A percentile compares a stretch with the other conserved stretches of the same genome.
phyloP scores from a whole-genome alignment of 345 rosid species.

The Pugionium dolabratum region DNA sequence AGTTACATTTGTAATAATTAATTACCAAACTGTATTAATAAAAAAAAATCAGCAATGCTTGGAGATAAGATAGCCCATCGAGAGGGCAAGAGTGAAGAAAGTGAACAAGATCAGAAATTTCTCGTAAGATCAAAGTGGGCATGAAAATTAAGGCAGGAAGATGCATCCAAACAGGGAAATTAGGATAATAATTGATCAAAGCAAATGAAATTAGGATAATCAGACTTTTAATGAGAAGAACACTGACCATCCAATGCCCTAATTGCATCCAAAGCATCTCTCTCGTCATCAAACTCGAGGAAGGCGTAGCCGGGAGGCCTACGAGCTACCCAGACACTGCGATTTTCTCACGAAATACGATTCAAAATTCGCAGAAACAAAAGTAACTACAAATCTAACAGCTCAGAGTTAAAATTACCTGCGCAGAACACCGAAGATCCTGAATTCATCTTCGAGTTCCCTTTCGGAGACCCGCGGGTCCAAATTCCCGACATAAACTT shows the following conservation, averaged over 20 bases:
- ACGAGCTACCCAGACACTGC: conserved; percentile 96
- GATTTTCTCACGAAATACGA: background rate
- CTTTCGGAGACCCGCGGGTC: conserved; percentile 69
- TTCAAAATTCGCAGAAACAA: background rate
- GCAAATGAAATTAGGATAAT: background rate
- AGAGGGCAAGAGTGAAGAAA: no score
- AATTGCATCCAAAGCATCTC: conserved; percentile 82
- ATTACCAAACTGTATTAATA: background rate
- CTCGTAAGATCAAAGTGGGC: no score
- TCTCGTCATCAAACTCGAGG: conserved; percentile 75
- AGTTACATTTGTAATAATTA: conserved; percentile 9
- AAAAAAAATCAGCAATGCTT: background rate
- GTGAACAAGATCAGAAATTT: no score
- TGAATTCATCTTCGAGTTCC: conserved; percentile 80
- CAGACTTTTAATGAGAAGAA: background rate
- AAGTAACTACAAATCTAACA: background rate
- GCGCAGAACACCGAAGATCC: conserved; percentile 66
- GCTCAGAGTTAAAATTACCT: conserved; percentile 42
- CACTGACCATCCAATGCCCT: conserved; percentile 66
- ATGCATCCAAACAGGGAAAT: background rate
- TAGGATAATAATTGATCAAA: background rate
- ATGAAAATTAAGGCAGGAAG: background rate
- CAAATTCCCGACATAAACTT: conserved; percentile 74
- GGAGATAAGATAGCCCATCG: background rate
- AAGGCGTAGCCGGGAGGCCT: conserved; percentile 95